Percentiles rank a stretch among this genome's conserved stretches.
phyloP scores from a whole-genome alignment of 805 yeast species.

The Huiozyma naganishii region DNA sequence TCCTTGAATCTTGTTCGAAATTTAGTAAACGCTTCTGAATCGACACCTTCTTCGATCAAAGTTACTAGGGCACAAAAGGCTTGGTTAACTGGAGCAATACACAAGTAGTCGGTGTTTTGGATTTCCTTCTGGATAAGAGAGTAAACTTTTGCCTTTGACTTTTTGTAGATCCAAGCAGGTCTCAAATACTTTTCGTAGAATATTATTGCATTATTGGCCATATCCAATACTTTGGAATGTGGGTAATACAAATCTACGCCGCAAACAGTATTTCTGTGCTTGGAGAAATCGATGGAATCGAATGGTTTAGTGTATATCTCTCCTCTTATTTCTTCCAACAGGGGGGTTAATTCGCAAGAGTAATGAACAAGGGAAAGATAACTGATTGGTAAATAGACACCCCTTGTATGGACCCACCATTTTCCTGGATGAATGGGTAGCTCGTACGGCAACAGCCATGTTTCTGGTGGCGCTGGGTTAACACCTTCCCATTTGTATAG shows the following conservation, averaged over 20 bases:
- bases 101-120: constrained; percentile 64
- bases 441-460: constrained; percentile 77
- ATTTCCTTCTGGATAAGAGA: constrained; percentile 64
- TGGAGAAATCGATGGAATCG: constrained; percentile 53
- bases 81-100: constrained; percentile 90
- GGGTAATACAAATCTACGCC: constrained; percentile 93
- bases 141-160: constrained; percentile 43
- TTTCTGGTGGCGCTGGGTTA: constrained; percentile 95
- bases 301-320: constrained; percentile 70
- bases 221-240: constrained; percentile 58
- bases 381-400: constrained; percentile 79
- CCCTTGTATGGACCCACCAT: constrained; percentile 99
- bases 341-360: constrained; percentile 49
- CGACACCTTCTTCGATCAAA: constrained; percentile 55
- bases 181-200: constrained; percentile 62
- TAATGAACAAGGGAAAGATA: constrained; percentile 53
- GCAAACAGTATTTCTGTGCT: constrained; percentile 74
- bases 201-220: constrained; percentile 48
- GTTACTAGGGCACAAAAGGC: constrained; percentile 74
- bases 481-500: constrained; percentile 93
- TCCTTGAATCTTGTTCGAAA: constrained; percentile 58
- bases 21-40: constrained; percentile 48
- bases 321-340: constrained; percentile 52
- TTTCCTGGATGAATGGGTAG: constrained; percentile 85
- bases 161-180: constrained; percentile 58